phyloP scores from a whole-genome alignment of 257 asterid species.

The Solanum infundibuliforme region DNA sequence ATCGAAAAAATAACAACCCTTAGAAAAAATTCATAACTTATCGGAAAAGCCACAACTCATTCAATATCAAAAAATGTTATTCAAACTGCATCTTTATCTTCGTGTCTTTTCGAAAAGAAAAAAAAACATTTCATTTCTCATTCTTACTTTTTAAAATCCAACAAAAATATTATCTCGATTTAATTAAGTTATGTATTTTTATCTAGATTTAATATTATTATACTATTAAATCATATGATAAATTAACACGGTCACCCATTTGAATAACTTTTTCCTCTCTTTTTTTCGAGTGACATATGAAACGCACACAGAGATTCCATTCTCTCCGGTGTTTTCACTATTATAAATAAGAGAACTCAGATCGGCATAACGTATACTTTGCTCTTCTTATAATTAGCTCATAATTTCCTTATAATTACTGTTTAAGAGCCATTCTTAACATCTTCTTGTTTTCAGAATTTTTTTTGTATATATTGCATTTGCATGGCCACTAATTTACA shows the following conservation, averaged over 20 bases:
- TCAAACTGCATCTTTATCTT: not conserved
- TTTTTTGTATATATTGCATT: not conserved
- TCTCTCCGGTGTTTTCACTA: not conserved
- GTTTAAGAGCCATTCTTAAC: not conserved
- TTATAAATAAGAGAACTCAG: not conserved
- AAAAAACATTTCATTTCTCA: not conserved
- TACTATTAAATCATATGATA: not conserved
- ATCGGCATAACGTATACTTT: not conserved
- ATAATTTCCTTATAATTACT: not conserved
- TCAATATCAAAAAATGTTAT: no score
- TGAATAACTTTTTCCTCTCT: not conserved
- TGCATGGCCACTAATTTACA: constrained; percentile 13
- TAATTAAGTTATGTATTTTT: not conserved
- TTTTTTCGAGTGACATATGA: not conserved
- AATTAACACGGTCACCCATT: not conserved
- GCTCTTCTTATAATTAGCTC: not conserved
- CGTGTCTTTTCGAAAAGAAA: not conserved
- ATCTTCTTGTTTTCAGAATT: not conserved
- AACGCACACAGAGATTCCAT: not conserved
- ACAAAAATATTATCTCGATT: not conserved
- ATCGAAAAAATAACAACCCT: no score
- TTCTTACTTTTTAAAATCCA: not conserved
- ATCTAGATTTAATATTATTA: not conserved
- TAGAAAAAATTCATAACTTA: no score
- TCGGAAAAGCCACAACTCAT: no score